phyloP scores from a whole-genome alignment of 1,284 basidiomycete genomes.

The Puccinia horiana region DNA sequence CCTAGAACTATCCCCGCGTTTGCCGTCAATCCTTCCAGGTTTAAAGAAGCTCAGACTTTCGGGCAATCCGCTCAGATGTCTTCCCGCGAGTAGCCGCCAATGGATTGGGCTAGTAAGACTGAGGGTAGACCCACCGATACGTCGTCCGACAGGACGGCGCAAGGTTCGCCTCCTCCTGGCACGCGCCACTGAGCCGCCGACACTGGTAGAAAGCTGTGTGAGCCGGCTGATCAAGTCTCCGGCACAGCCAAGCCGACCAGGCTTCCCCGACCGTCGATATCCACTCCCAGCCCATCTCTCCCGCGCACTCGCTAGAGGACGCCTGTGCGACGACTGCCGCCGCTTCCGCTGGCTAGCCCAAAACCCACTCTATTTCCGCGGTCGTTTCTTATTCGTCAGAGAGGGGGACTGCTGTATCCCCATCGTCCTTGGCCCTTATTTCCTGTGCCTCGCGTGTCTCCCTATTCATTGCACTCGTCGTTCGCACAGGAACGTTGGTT shows the following conservation, averaged over 20 bases:
- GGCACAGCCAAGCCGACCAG: background rate
- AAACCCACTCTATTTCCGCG: slow-evolving; percentile 83
- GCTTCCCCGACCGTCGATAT: background rate
- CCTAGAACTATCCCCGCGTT: background rate
- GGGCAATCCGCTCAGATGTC: slow-evolving; percentile 15
- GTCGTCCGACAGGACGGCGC: background rate
- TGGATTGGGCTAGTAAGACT: background rate
- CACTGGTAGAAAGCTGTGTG: slow-evolving; percentile 27
- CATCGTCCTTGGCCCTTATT: slow-evolving; percentile 8
- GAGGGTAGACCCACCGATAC: background rate
- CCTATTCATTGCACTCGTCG: background rate
- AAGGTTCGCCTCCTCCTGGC: background rate
- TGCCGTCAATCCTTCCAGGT: background rate
- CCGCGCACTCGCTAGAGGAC: background rate
- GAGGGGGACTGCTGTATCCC: background rate
- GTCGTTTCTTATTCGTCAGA: background rate
- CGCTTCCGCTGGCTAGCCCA: slow-evolving; percentile 87
- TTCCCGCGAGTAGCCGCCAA: background rate
- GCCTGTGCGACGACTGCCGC: slow-evolving; percentile 83
- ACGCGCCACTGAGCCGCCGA: background rate
- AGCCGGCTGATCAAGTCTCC: background rate
- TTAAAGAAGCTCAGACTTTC: background rate
- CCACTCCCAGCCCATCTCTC: slow-evolving; percentile 2
- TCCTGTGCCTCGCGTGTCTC: slow-evolving; percentile 12
- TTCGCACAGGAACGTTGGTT: no score